Evolutionary conservation across 495 filamentous ascomycete species (phyloP).

Genomic region (Aspergillus kassunensis): DNA sequence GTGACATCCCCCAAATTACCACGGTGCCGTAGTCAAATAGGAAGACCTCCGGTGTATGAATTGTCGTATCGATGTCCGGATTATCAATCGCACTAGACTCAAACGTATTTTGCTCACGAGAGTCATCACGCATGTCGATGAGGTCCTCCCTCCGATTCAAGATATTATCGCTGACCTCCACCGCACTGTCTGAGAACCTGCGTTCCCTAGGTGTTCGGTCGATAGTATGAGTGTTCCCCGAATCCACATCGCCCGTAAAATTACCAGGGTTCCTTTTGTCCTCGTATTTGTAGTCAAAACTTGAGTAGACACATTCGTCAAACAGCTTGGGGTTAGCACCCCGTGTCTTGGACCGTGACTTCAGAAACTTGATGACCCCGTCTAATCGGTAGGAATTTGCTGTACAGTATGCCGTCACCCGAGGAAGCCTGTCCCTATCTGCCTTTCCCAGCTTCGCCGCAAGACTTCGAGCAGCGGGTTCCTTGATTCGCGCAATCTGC

Average conservation of each 20-base stretch:
- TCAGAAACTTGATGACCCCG: slow-evolving; percentile 80
- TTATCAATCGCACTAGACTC: slow-evolving; percentile 28
- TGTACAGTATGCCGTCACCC: slow-evolving; percentile 95
- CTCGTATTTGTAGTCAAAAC: slow-evolving; percentile 67
- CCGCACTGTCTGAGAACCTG: slow-evolving; percentile 60
- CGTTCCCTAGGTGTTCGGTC: slow-evolving; percentile 49
- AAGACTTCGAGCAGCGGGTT: slow-evolving; percentile 88
- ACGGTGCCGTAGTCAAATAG: slow-evolving; percentile 98
- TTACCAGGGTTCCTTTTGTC: slow-evolving; percentile 35
- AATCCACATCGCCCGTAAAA: slow-evolving; percentile 20
- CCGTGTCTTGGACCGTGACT: slow-evolving; percentile 67
- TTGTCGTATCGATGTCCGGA: slow-evolving; percentile 54
- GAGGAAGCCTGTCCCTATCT: slow-evolving; percentile 77
- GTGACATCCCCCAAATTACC: slow-evolving; percentile 99
- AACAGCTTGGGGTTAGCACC: slow-evolving; percentile 84
- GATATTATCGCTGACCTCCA: slow-evolving; percentile 52
- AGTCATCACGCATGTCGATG: slow-evolving; percentile 46
- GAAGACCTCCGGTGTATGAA: slow-evolving; percentile 91
- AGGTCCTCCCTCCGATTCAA: slow-evolving; percentile 49
- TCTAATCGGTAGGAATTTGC: slow-evolving; percentile 87
- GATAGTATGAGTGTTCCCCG: slow-evolving; percentile 26
- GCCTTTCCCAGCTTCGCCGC: slow-evolving; percentile 91
- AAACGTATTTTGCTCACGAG: slow-evolving; percentile 25
- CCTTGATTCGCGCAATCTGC: slow-evolving; percentile 92
- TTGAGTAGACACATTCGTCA: slow-evolving; percentile 95